Evolutionary conservation across 2,329 filamentous ascomycete genomes (phyloP).

Genomic region (Colletotrichum tanaceti): DNA sequence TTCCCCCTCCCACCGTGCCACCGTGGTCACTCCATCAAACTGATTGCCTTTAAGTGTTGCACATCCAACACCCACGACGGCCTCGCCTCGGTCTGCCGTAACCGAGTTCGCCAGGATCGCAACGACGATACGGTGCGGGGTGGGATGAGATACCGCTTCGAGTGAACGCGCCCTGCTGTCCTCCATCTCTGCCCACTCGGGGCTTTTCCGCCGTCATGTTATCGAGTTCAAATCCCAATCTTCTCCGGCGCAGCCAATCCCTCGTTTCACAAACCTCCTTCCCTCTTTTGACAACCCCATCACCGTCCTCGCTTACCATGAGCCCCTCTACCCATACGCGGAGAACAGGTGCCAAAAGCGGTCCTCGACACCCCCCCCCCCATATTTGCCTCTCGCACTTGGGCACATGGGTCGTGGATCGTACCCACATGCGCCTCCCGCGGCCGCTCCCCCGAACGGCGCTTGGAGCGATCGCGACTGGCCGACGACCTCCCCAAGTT

Average conservation of each 20-base stretch:
- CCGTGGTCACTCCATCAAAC: not conserved
- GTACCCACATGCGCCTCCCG: constrained; percentile 35
- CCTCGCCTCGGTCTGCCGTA: constrained; percentile 26
- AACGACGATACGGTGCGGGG: not conserved
- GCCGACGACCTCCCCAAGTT: constrained; percentile 1
- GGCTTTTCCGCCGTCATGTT: not conserved
- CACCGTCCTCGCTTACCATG: not conserved
- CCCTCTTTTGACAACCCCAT: not conserved
- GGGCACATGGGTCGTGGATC: constrained; percentile 29
- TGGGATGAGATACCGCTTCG: not conserved
- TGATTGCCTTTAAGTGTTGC: constrained; percentile 2
- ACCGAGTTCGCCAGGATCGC: constrained; percentile 31
- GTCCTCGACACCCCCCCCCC: not conserved
- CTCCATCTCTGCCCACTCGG: not conserved
- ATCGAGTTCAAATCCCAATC: not conserved
- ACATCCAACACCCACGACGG: constrained; percentile 9
- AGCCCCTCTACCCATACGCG: too few species aligned
- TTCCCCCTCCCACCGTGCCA: not conserved
- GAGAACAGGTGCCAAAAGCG: not conserved
- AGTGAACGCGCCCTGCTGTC: not conserved
- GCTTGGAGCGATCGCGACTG: constrained; percentile 38
- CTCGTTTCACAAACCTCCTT: not conserved
- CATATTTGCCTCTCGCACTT: not conserved
- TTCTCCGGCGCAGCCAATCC: not conserved
- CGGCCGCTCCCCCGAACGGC: constrained; percentile 15